These are phyloP conservation scores for Erythrophleum fordii DNA, from an alignment of 306 rosid species.

Conservation along the genomic window DNA sequence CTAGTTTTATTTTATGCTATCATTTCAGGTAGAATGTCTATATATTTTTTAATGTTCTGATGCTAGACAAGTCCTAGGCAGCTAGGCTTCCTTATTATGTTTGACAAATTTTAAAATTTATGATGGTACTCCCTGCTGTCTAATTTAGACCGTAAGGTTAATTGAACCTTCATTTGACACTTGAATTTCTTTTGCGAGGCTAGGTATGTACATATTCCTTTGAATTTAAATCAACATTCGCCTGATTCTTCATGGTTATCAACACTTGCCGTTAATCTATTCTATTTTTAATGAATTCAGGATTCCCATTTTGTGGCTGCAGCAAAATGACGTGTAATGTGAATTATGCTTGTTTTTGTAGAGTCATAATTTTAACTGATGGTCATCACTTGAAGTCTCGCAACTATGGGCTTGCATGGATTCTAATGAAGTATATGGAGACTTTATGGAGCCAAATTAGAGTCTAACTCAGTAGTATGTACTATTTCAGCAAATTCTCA, in stretches of 20 bases:
- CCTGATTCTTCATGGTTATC: slow-evolving; percentile 5
- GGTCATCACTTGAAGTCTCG: slow-evolving; percentile 43
- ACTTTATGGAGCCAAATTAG: slow-evolving; percentile 41
- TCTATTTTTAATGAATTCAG: not conserved
- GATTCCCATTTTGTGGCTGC: not conserved
- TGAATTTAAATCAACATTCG: not conserved
- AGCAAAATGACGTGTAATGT: not conserved
- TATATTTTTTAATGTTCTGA: not conserved
- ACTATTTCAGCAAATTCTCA: slow-evolving; percentile 35
- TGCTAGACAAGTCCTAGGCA: slow-evolving; percentile 3
- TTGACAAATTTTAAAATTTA: not conserved
- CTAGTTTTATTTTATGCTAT: not conserved
- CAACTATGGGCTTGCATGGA: slow-evolving; percentile 38
- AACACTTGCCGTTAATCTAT: not conserved
- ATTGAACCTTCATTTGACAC: slow-evolving; percentile 22
- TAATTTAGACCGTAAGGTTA: slow-evolving; percentile 32
- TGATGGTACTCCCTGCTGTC: slow-evolving; percentile 18
- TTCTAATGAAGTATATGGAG: slow-evolving; percentile 46
- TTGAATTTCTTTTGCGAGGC: slow-evolving; percentile 10
- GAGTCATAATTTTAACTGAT: slow-evolving; percentile 60
- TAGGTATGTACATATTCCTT: slow-evolving; percentile 11
- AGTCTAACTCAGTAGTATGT: slow-evolving; percentile 40
- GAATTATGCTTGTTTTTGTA: slow-evolving; percentile 53
- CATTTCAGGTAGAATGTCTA: too few species aligned
- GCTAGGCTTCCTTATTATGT: slow-evolving; percentile 20